Evolutionary conservation across 768 basidiomycete genomes (phyloP), one percentile per base, ranked within the genome.

Genomic region (Fistulinella prunicolor): DNA sequence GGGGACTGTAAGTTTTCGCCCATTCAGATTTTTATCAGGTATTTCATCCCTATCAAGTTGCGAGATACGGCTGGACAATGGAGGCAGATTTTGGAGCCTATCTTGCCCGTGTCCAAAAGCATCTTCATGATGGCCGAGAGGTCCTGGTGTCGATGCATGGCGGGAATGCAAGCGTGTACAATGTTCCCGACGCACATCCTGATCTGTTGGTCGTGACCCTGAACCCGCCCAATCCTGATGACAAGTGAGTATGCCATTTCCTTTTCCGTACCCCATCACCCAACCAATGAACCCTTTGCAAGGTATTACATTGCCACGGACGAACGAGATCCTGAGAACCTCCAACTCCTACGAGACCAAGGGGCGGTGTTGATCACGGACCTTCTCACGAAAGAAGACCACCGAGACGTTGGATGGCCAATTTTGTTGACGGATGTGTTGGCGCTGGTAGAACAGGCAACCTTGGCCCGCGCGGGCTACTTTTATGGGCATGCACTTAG

Each of bases 351-450:
- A 13, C 53, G 60, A 20, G 54, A 60, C 3, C 60, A 68, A 17
- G 72, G 73, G n/a, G 76, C 65, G 2, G 36, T 78, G 9, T 48
- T 78, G 45, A 58, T 78, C 47, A 29, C 61, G 13, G 75, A 78
- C 51, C 58, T 77, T 6, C 56, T 77, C 38, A 75, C 73, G 2
- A 52, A 60, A n/a, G 69, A 73, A 20, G 75, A 77, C 46, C 62
- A 65, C 2, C 63, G 64, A 8, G 55, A 51, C 22, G 63, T 69
- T 24, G 73, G 73, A 6, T 77, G 76, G 76, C 57, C 67, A 14
- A 51, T 76, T 41, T 49, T 77, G 47, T 16, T 76, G 49, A 72
- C 71, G 30, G 76, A 76, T 44, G 65, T 77, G 23, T 52, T 71
- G 20, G 72, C 68, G 13, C 53, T 75, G 26, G 63, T 75, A 26